Evolutionary conservation across 495 filamentous ascomycete genomes (phyloP).

Genomic region (Talaromyces trachyspermus): DNA sequence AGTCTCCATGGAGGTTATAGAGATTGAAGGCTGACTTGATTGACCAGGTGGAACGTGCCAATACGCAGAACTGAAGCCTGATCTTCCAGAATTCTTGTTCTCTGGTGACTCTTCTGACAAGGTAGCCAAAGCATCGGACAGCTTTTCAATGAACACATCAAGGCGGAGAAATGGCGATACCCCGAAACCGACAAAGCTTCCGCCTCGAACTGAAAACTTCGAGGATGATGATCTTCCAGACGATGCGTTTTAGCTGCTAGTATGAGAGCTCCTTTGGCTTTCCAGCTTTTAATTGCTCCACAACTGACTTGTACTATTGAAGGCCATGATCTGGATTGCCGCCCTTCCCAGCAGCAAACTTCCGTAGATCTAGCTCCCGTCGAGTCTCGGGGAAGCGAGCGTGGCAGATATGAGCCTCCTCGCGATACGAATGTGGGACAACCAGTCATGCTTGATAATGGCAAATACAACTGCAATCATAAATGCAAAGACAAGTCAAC

Average conservation of each 20-base stretch:
- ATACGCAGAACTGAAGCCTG: slow-evolving; percentile 52
- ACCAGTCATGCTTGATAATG: slow-evolving; percentile 60
- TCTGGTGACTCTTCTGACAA: slow-evolving; percentile 12
- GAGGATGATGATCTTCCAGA: slow-evolving; percentile 51
- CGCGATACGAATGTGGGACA: slow-evolving; percentile 19
- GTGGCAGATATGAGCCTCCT: neutral
- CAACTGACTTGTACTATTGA: slow-evolving; percentile 9
- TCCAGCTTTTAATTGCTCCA: neutral
- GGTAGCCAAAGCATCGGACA: neutral
- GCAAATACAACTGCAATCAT: slow-evolving; percentile 86
- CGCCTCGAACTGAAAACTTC: slow-evolving; percentile 35
- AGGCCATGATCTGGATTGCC: neutral
- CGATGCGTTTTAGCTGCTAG: slow-evolving; percentile 44
- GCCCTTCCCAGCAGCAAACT: neutral
- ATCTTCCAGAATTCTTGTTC: slow-evolving; percentile 53
- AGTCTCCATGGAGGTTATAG: slow-evolving; percentile 10
- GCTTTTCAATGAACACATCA: slow-evolving; percentile 6
- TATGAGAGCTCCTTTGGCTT: slow-evolving; percentile 5
- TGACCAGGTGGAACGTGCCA: slow-evolving; percentile 66
- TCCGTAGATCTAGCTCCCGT: neutral
- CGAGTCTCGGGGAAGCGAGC: neutral
- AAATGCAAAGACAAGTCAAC: slow-evolving; percentile 68
- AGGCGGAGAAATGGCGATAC: slow-evolving; percentile 7
- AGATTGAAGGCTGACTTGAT: slow-evolving; percentile 1
- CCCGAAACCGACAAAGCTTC: slow-evolving; percentile 1